Conservation (phyloP, 2,329 filamentous ascomycete genomes). For the Arachnopeziza araneosa region DNA sequence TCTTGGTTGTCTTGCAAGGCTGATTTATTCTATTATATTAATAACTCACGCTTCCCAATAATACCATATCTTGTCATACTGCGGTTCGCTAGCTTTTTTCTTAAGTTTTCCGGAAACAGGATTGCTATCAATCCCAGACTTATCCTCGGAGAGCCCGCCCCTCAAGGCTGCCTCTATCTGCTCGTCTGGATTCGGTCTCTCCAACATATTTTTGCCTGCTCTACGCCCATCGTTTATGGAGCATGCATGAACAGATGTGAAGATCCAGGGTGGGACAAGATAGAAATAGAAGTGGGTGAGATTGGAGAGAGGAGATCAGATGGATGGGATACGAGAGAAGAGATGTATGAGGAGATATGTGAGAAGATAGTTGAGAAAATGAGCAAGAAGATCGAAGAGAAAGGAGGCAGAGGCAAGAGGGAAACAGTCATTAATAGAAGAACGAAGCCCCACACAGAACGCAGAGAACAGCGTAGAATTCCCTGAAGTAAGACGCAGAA, state of each 20-base stretch:
- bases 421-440: not conserved
- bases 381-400: not conserved
- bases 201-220: not conserved
- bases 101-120: conserved; percentile 16
- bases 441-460: not conserved
- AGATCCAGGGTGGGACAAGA: not conserved
- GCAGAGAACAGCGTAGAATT: not conserved
- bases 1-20: too few relatives aligned
- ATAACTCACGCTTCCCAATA: too few relatives aligned
- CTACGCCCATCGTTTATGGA: not conserved
- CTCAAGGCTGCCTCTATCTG: conserved; percentile 11
- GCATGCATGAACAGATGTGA: not conserved
- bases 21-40: too few relatives aligned
- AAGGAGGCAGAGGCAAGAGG: not conserved
- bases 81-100: conserved; percentile 10
- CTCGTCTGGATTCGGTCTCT: conserved; percentile 6
- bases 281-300: not conserved
- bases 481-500: not conserved
- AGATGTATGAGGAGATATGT: not conserved
- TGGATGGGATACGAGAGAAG: not conserved
- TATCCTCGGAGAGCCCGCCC: conserved; percentile 10
- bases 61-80: too few relatives aligned
- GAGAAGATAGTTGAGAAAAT: not conserved
- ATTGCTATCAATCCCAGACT: conserved; percentile 12
- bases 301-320: not conserved